Conservation (phyloP, 23 red algal species). For the Gracilaria domingensis region DNA sequence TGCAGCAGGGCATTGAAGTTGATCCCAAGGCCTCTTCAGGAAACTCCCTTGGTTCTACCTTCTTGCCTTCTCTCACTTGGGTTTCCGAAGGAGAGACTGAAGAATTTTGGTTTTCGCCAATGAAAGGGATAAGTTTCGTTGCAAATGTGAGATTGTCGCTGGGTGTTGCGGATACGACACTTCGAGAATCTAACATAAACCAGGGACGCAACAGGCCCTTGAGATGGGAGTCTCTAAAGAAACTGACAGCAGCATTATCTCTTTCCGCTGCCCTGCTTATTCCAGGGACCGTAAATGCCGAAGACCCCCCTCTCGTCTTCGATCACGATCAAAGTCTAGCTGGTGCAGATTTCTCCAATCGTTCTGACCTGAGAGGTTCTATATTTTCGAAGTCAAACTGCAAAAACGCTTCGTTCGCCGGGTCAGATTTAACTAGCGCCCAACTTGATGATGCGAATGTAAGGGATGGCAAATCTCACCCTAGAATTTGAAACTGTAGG, state of each 20-base stretch:
- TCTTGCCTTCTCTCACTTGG: too few relatives aligned
- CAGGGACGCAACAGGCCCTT: neutral
- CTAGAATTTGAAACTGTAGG: neutral
- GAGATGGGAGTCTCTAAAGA: slow-evolving; percentile 1
- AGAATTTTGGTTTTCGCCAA: neutral
- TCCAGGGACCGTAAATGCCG: slow-evolving; percentile 22
- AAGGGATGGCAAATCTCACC: slow-evolving; percentile 1
- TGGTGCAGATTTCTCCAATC: slow-evolving; percentile 77
- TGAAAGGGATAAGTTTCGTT: slow-evolving; percentile 9
- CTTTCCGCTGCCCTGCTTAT: slow-evolving; percentile 44
- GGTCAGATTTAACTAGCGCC: slow-evolving; percentile 69
- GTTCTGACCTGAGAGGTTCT: slow-evolving; percentile 65
- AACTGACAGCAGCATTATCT: slow-evolving; percentile 13
- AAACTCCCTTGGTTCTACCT: too few relatives aligned
- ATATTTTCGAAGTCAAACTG: slow-evolving; percentile 83
- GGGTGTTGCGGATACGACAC: neutral
- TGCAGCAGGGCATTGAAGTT: neutral
- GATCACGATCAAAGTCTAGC: slow-evolving; percentile 78
- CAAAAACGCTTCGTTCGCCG: slow-evolving; percentile 49
- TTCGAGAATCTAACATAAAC: neutral
- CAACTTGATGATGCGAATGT: slow-evolving; percentile 80
- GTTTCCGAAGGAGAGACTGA: neutral
- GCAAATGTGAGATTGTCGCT: neutral
- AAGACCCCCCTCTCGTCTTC: slow-evolving; percentile 59
- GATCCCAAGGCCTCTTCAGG: neutral